A percentile compares a stretch with the other conserved stretches of the same genome.
phyloP scores from a whole-genome alignment of 78 protist species.

The Mastigamoeba balamuthi region DNA sequence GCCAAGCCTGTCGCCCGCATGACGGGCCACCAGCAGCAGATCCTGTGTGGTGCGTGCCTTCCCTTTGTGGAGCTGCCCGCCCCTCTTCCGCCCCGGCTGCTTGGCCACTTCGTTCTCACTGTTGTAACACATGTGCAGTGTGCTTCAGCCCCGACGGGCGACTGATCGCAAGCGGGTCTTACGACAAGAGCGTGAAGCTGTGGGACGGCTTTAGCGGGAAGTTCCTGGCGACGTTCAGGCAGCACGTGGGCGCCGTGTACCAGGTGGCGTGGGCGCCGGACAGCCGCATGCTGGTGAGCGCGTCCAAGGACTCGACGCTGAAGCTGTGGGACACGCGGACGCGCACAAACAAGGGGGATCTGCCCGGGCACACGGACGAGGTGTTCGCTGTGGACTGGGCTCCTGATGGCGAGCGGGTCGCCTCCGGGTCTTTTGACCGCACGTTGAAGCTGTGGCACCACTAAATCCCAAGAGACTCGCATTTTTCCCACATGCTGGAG shows the following conservation, averaged over 20 bases:
- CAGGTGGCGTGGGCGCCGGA: constrained; percentile 93
- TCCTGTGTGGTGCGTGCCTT: constrained; percentile 15
- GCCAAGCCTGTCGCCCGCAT: constrained; percentile 70
- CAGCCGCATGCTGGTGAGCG: constrained; percentile 73
- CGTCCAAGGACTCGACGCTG: constrained; percentile 88
- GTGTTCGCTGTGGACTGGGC: constrained; percentile 94
- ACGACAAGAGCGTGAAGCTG: constrained; percentile 88
- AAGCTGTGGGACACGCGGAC: constrained; percentile 73
- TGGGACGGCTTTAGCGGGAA: constrained; percentile 85
- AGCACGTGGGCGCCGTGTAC: constrained; percentile 96
- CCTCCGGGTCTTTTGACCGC: constrained; percentile 86
- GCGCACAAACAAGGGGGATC: constrained; percentile 62
- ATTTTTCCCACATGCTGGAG: too few relatives aligned
- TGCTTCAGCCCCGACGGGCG: constrained; percentile 91
- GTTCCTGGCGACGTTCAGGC: constrained; percentile 75
- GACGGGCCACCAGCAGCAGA: constrained; percentile 85
- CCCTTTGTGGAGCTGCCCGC: too few relatives aligned
- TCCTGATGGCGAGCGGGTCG: constrained; percentile 91
- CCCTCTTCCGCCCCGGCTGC: not conserved
- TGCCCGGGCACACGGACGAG: constrained; percentile 98
- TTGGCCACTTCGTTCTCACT: not conserved
- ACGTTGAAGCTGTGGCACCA: constrained; percentile 53
- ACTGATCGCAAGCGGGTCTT: constrained; percentile 86
- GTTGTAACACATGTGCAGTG: constrained; percentile 5
- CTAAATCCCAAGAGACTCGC: not conserved